These are phyloP conservation scores for Ogataea trehaloabstinens DNA, from an alignment of 805 yeast genomes.

Conservation along the genomic window DNA sequence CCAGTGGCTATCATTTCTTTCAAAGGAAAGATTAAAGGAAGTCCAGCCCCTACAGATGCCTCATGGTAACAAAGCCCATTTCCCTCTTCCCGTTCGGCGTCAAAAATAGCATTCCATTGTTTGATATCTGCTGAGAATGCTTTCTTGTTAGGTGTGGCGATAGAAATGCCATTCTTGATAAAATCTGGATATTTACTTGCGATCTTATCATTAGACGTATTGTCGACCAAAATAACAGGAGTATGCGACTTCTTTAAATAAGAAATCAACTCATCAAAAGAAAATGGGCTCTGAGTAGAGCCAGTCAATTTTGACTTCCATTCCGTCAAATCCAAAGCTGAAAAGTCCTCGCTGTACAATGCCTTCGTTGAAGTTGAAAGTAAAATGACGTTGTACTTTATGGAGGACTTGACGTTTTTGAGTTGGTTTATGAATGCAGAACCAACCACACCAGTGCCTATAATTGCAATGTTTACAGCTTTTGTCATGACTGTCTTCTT, in stretches of 20 bases:
- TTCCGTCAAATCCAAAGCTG: slow-evolving; percentile 61
- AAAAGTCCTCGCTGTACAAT: slow-evolving; percentile 62
- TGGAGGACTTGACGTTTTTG: slow-evolving; percentile 52
- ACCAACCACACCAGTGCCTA: slow-evolving; percentile 95
- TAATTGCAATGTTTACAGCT: slow-evolving; percentile 65
- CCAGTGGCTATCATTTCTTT: slow-evolving; percentile 90
- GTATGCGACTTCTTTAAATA: slow-evolving; percentile 62
- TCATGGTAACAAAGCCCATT: slow-evolving; percentile 92
- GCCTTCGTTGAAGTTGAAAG: slow-evolving; percentile 76
- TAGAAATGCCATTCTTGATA: slow-evolving; percentile 74
- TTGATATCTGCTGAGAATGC: slow-evolving; percentile 80
- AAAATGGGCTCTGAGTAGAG: slow-evolving; percentile 47
- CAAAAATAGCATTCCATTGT: slow-evolving; percentile 76
- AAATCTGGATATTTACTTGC: slow-evolving; percentile 78
- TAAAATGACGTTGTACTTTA: slow-evolving; percentile 73
- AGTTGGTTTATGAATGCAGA: slow-evolving; percentile 86
- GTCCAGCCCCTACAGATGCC: slow-evolving; percentile 98
- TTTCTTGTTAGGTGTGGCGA: slow-evolving; percentile 98
- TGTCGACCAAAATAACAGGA: slow-evolving; percentile 88
- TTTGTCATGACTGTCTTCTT: slow-evolving; percentile 50
- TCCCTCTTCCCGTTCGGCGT: slow-evolving; percentile 46
- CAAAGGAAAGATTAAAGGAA: slow-evolving; percentile 87
- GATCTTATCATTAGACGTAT: slow-evolving; percentile 80
- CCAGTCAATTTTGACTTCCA: slow-evolving; percentile 53
- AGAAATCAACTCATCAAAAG: slow-evolving; percentile 56